Conservation (phyloP, 2,329 filamentous ascomycete species). For the Trichoderma atroviride region DNA sequence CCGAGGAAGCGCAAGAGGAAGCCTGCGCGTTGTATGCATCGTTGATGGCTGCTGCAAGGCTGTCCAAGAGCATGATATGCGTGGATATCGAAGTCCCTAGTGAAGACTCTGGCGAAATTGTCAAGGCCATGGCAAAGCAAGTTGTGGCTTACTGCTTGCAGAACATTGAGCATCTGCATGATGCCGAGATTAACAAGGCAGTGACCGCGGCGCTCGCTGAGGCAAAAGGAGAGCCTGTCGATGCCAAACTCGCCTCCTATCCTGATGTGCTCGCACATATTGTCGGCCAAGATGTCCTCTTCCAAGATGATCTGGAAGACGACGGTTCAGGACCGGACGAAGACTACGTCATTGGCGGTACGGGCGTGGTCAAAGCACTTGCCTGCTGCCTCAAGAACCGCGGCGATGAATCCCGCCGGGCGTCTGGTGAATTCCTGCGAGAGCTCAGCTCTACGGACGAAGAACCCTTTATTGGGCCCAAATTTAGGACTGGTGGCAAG, state of each 20-base stretch:
- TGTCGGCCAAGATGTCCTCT: slow-evolving; percentile 67
- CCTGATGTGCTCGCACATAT: slow-evolving; percentile 86
- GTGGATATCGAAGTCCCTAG: slow-evolving; percentile 89
- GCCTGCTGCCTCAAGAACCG: slow-evolving; percentile 87
- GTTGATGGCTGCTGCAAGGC: slow-evolving; percentile 80
- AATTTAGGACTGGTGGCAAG: slow-evolving; percentile 54
- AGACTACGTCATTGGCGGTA: slow-evolving; percentile 94
- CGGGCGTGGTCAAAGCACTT: slow-evolving; percentile 91
- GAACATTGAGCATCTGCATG: slow-evolving; percentile 81
- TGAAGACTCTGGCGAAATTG: slow-evolving; percentile 80
- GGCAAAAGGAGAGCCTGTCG: slow-evolving; percentile 37
- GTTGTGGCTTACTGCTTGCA: slow-evolving; percentile 92
- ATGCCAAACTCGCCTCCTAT: slow-evolving; percentile 47
- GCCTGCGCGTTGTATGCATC: slow-evolving; percentile 93
- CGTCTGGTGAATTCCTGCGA: slow-evolving; percentile 55
- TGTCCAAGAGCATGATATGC: slow-evolving; percentile 82
- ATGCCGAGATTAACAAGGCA: slow-evolving; percentile 60
- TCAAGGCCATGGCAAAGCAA: slow-evolving; percentile 89
- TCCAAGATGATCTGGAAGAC: slow-evolving; percentile 56
- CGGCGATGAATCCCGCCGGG: slow-evolving; percentile 59
- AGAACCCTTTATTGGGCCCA: slow-evolving; percentile 32
- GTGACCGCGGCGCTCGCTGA: slow-evolving; percentile 49
- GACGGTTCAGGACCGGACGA: slow-evolving; percentile 78
- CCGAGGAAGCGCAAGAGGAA: slow-evolving; percentile 83
- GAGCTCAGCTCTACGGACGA: slow-evolving; percentile 50